Evolutionary conservation across 805 yeast genomes (phyloP).

Genomic region (Yarrowia sp.): DNA sequence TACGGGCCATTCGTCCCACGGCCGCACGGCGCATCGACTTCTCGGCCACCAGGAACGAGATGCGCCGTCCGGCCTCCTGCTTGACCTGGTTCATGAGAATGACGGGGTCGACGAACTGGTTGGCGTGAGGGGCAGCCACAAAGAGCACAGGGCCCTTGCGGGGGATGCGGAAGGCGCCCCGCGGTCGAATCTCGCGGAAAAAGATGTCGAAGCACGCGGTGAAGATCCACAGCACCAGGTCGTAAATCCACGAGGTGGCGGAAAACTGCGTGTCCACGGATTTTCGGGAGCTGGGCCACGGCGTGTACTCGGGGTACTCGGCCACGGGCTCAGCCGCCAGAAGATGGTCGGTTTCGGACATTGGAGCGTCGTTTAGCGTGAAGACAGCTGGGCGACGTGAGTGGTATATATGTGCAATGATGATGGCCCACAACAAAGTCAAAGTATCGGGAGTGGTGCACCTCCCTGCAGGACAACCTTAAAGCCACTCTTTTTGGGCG

Average conservation of each 20-base stretch:
- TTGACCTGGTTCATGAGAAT: constrained; percentile 80
- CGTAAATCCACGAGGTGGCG: constrained; percentile 37
- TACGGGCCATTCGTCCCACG: constrained; percentile 73
- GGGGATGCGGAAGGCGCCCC: constrained; percentile 78
- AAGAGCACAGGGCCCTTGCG: constrained; percentile 79
- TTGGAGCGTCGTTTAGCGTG: background rate
- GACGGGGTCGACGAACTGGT: constrained; percentile 84
- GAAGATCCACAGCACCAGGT: constrained; percentile 40
- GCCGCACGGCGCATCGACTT: constrained; percentile 62
- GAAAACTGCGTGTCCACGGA: constrained; percentile 30
- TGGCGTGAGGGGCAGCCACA: constrained; percentile 98
- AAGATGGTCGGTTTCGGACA: constrained; percentile 23
- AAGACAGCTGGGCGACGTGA: background rate
- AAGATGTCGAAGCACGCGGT: constrained; percentile 57
- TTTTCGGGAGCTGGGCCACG: constrained; percentile 17
- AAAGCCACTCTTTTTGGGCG: too few relatives aligned
- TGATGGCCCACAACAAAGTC: background rate
- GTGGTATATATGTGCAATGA: constrained; percentile 7
- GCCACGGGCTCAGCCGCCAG: constrained; percentile 19
- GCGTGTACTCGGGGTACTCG: constrained; percentile 25
- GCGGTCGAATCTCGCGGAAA: constrained; percentile 82
- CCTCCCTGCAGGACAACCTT: constrained; percentile 11
- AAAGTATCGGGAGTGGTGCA: constrained; percentile 22
- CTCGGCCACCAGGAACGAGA: constrained; percentile 83
- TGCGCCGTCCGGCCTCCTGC: constrained; percentile 60